phyloP scores from a whole-genome alignment of 805 yeast species.

The Wickerhamia fluorescens region DNA sequence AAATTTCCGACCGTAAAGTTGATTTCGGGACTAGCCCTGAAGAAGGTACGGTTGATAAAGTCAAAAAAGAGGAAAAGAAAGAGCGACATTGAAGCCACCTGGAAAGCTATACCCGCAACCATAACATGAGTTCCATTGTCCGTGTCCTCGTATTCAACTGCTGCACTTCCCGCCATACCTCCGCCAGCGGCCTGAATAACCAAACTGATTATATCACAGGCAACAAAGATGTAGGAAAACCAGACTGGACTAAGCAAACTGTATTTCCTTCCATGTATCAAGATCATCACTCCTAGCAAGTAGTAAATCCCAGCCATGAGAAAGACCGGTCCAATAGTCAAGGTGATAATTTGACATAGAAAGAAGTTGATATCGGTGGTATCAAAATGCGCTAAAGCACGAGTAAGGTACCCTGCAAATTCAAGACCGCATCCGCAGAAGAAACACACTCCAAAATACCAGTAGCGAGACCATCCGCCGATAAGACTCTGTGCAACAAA shows the following conservation, averaged over 20 bases:
- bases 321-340: conserved; percentile 78
- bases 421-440: conserved; percentile 53
- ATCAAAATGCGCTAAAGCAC: conserved; percentile 38
- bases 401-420: conserved; percentile 59
- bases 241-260: conserved; percentile 50
- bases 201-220: conserved; percentile 58
- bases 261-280: conserved; percentile 41
- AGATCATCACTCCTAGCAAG: conserved; percentile 58
- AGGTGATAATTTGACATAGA: conserved; percentile 56
- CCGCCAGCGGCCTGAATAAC: conserved; percentile 74
- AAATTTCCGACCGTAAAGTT: conserved; percentile 17
- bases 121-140: conserved; percentile 55
- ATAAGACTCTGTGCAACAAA: conserved; percentile 11
- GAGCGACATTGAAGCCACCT: conserved; percentile 60
- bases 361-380: conserved; percentile 32
- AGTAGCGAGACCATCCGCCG: conserved; percentile 43
- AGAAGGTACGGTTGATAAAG: conserved; percentile 38
- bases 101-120: conserved; percentile 74
- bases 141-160: conserved; percentile 17
- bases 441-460: conserved; percentile 62
- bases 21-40: conserved; percentile 16
- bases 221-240: conserved; percentile 58
- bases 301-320: conserved; percentile 80
- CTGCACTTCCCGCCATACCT: conserved; percentile 47
- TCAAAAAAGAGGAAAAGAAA: conserved; percentile 47